Base-by-base conservation (phyloP, 2,329 filamentous ascomycete species). In the Hypoxylon sp. region DNA sequence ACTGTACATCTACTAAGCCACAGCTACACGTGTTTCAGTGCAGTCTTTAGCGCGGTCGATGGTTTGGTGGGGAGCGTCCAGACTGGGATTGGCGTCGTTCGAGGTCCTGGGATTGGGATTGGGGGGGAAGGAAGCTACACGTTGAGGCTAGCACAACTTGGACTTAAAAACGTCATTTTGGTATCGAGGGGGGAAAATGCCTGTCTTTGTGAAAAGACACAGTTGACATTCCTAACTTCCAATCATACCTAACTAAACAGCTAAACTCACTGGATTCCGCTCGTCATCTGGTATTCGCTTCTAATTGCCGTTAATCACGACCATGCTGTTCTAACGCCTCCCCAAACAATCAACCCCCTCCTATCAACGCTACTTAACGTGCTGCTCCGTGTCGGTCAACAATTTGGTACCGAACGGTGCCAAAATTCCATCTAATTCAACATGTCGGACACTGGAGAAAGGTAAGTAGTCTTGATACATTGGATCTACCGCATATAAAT, bases 371-470 rank as follows among this genome's bases (percentile, higher is more conserved):
- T 66, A 40, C 22, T 55, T 50, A 44, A 66, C 20, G 37, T 54
- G 49, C 49, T 20, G 20, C 20, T 55, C 5, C 17, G 48, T 54
- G 31, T 53, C 48, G 25, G 14, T 60, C 31, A 61, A 6, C 46
- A 8, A 55, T 59, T 57, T 48, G 56, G 46, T 64, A 33, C 66
- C 57, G 48, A 62, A 58, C 5, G 56, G 57, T 61, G 51, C 57
- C 37, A 31, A 35, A 62, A 40, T 40, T 40, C 44, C 46, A 63
- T 64, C 59, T 55, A 55, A 54, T 59, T 54, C 73, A 77, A 66
- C 68, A 81, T 81, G 79, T 81, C 79, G 57, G 79, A 81, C 33
- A 69, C 75, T 57, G 78, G 78, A 64, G 78, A 80, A 37, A 79
- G 77, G 79, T 81, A 77, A 72, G 77, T 73, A 54, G 40, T 35